Evolutionary conservation across 768 basidiomycete species (phyloP).

Genomic region (Auriculariales sp.): DNA sequence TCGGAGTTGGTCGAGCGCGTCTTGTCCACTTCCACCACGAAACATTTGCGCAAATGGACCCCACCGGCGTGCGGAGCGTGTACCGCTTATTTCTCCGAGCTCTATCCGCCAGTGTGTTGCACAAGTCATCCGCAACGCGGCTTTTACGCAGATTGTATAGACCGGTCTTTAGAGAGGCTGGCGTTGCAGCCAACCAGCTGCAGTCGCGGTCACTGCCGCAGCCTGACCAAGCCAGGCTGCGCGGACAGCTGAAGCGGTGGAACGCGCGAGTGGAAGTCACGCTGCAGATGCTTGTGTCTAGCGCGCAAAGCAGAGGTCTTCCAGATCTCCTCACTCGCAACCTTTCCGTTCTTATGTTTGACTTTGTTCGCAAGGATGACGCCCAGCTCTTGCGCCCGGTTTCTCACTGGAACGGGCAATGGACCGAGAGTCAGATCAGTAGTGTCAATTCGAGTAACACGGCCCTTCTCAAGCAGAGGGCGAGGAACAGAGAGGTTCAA

Average conservation of each 20-base stretch:
- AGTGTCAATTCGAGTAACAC: no score
- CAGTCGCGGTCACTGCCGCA: not conserved
- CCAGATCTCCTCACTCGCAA: not conserved
- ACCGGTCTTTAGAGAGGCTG: not conserved
- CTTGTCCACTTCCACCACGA: not conserved
- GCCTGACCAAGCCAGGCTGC: not conserved
- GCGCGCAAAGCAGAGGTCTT: not conserved
- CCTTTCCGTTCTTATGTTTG: not conserved
- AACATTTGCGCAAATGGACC: not conserved
- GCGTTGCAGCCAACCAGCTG: not conserved
- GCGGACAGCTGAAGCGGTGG: not conserved
- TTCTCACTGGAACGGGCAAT: no score
- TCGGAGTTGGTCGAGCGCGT: not conserved
- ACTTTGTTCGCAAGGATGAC: no score
- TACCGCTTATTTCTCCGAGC: not conserved
- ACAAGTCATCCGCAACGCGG: not conserved
- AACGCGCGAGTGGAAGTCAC: not conserved
- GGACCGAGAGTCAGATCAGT: no score
- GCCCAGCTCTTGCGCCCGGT: no score
- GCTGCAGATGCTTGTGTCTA: not conserved
- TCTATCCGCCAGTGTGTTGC: not conserved
- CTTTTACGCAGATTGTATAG: not conserved
- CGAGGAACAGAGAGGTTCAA: no score
- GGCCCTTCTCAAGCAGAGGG: no score
- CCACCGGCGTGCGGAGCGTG: not conserved